These are phyloP conservation scores for Rhododendron ferrugineum DNA, from an alignment of 148 eudicot genomes.

Conservation along the genomic window DNA sequence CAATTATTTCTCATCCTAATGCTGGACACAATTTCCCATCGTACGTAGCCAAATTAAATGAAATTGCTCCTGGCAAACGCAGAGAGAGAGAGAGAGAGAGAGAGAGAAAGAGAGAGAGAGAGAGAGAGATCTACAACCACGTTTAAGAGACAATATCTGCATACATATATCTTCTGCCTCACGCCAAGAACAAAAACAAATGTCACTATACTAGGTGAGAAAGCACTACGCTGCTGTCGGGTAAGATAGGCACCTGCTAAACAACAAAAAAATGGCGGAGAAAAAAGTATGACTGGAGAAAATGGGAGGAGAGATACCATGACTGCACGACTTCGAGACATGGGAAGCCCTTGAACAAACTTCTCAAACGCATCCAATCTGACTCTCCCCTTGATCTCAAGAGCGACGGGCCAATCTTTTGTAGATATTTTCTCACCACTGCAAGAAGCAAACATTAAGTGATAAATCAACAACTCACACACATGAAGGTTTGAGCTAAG, in stretches of 20 bases:
- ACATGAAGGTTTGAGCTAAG: not conserved
- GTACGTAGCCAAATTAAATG: not conserved
- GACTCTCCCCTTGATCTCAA: conserved; percentile 93
- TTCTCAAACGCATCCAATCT: conserved; percentile 84
- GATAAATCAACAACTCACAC: not conserved
- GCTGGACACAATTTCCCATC: not conserved
- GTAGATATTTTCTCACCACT: conserved; percentile 81
- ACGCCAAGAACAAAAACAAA: conserved; percentile 8
- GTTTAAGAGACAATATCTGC: not conserved
- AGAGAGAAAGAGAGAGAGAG: not conserved
- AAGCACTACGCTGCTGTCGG: not conserved
- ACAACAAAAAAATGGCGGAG: not conserved
- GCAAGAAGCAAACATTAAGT: conserved; percentile 21
- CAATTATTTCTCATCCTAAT: not conserved
- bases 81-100: not conserved
- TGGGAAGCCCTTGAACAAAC: conserved; percentile 83
- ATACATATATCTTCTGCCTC: not conserved
- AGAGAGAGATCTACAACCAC: not conserved
- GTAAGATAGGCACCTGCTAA: not conserved
- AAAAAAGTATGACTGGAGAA: conserved; percentile 12
- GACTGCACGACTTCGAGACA: conserved; percentile 91
- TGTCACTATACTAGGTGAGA: not conserved
- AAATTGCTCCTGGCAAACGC: not conserved
- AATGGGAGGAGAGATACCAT: conserved; percentile 55
- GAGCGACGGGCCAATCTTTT: conserved; percentile 67